These are phyloP conservation scores for Arxiozyma bovina DNA, from an alignment of 1,139 yeast genomes.

Conservation along the genomic window DNA sequence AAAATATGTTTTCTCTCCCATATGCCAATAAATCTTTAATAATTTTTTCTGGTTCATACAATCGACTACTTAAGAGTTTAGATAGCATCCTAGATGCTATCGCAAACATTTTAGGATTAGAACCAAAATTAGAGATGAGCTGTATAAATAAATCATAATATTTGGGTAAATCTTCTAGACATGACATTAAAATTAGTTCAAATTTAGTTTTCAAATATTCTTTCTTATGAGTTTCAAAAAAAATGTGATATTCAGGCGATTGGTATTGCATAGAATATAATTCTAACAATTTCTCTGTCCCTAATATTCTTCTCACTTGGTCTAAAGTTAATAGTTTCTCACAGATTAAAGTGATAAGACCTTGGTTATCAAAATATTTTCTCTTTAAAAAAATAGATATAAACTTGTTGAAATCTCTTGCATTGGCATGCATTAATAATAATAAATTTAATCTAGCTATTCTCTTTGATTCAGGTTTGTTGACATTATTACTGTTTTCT, in stretches of 20 bases:
- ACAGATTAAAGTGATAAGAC: conserved; percentile 21
- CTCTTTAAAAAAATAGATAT: conserved; percentile 28
- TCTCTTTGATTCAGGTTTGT: conserved; percentile 5
- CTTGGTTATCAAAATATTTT: conserved; percentile 19
- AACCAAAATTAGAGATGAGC: conserved; percentile 18
- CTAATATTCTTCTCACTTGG: conserved; percentile 22
- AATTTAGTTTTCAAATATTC: conserved; percentile 21
- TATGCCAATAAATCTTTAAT: conserved; percentile 16
- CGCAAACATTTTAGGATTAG: conserved; percentile 12
- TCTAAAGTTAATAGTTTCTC: conserved; percentile 25
- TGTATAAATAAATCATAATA: conserved; percentile 12
- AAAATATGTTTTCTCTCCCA: conserved; percentile 8
- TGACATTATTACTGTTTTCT: conserved; percentile 4
- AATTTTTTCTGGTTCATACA: conserved; percentile 7
- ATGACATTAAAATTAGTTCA: conserved; percentile 14
- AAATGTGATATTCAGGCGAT: conserved; percentile 8
- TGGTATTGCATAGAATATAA: conserved; percentile 8
- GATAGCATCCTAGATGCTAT: conserved; percentile 13
- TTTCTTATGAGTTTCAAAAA: conserved; percentile 19
- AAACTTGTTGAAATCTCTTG: conserved; percentile 26
- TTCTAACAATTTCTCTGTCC: conserved; percentile 14
- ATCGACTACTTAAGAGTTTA: conserved; percentile 10
- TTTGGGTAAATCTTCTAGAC: conserved; percentile 8
- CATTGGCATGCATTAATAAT: conserved; percentile 18
- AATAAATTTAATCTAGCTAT: conserved; percentile 17